Percentiles rank a stretch among this genome's conserved stretches.
Evolutionary conservation across 2,329 filamentous ascomycete species (phyloP).

Genomic region (Calonectria hawksworthii): DNA sequence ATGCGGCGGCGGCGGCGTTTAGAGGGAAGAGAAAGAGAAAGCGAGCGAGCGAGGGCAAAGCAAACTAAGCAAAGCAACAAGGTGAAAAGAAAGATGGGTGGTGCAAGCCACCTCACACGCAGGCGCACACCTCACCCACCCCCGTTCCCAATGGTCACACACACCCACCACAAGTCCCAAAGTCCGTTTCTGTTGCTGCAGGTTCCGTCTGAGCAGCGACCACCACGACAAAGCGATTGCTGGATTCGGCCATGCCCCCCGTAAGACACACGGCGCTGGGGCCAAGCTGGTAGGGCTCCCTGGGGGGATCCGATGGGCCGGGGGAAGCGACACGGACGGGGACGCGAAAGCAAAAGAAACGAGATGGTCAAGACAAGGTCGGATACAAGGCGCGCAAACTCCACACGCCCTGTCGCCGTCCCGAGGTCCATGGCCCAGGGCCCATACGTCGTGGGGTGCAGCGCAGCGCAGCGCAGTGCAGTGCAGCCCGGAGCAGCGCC

Average conservation of each 20-base stretch:
- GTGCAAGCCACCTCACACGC: constrained; percentile 16
- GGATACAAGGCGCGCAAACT: background rate
- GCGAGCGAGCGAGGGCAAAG: background rate
- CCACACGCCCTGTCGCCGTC: background rate
- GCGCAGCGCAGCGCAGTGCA: background rate
- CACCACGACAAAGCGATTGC: background rate
- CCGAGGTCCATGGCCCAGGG: background rate
- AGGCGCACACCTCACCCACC: constrained; percentile 1
- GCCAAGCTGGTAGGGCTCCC: background rate
- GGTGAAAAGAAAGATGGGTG: background rate
- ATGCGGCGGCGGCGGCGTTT: background rate
- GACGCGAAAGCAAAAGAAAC: background rate
- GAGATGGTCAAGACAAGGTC: background rate
- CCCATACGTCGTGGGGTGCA: background rate
- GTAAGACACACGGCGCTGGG: constrained; percentile 11
- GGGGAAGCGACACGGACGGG: background rate
- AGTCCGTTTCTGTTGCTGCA: constrained; percentile 12
- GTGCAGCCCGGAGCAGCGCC: background rate
- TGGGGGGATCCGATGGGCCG: constrained; percentile 8
- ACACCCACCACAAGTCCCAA: constrained; percentile 15
- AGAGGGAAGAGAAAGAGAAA: background rate
- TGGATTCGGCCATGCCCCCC: constrained; percentile 11
- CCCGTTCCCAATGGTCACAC: constrained; percentile 2
- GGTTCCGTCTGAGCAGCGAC: constrained; percentile 10
- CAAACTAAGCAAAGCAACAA: background rate